Base-by-base conservation (phyloP, 1,139 yeast species). In the Yamadazyma friedrichii region DNA sequence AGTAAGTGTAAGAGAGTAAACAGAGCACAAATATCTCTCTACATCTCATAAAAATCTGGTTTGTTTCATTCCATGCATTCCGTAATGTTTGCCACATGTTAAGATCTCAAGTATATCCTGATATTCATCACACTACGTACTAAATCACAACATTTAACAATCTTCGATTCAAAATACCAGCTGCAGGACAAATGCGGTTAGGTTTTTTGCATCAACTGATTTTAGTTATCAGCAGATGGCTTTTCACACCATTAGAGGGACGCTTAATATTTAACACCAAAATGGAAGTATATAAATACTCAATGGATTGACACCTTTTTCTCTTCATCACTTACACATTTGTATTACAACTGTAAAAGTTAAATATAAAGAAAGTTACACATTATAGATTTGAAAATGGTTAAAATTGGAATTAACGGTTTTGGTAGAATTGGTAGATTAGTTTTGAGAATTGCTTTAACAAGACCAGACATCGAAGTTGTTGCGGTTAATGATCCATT, bases 401-500 rank as follows among this genome's bases (percentile, higher is more conserved):
- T 44, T 32, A 49, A 49, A 38, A 48, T 82, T 60, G 88, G 88
- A 67, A 82, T 82, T 64, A 82, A 82, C 77, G 88, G 88, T 58
- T 82, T 82, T 77, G 88, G 88, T 56, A 80, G 88, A 68, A 82
- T 82, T 55, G 88, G 88, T 49, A 85, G 88, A 68, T 77, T 82
- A 57, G 88, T 83, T 48, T 72, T 82, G 62, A 79, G 88, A 74
- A 76, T 80, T 58, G 88, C 88, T 47, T 67, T 81, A 52, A 58
- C 61, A 49, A 76, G 82, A 74, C 68, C 74, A 50, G 82, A 76
- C 71, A 79, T 82, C 56, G 74, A 78, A 61, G 82, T 82, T 50
- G 84, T 82, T 44, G 87, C 88, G 52, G 71, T 82, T 74, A 82
- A 82, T 63, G 88, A 82, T 65, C 88, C 88, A 46, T 82, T 82